These are phyloP conservation scores for Capniomyces stellatus DNA, from an alignment of 371 early-diverging fungal genomes.

Conservation along the genomic window DNA sequence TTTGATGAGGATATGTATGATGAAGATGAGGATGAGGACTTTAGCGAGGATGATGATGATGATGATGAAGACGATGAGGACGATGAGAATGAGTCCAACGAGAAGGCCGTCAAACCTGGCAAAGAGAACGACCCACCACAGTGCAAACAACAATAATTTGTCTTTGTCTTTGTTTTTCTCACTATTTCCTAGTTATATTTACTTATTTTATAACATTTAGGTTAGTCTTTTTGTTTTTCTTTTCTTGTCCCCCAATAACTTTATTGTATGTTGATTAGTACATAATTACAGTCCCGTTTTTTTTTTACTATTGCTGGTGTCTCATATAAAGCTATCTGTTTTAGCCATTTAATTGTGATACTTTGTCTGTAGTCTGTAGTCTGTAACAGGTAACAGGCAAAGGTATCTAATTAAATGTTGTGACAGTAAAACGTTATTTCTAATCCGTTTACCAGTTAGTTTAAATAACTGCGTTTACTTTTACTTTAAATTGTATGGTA, in stretches of 20 bases:
- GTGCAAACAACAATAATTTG: slow-evolving; percentile 28
- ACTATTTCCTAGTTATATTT: no score
- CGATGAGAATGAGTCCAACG: slow-evolving; percentile 29
- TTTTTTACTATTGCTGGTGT: neutral
- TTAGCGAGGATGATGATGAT: slow-evolving; percentile 32
- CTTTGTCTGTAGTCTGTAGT: no score
- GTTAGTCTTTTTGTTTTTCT: neutral
- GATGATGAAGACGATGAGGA: slow-evolving; percentile 31
- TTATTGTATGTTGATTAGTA: slow-evolving; percentile 39
- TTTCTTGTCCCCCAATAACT: slow-evolving; percentile 16
- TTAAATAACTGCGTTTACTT: no score
- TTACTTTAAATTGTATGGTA: no score
- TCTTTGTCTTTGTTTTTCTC: slow-evolving; percentile 3
- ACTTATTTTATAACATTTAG: neutral
- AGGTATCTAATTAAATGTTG: no score
- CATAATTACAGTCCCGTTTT: slow-evolving; percentile 28
- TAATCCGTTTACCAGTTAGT: no score
- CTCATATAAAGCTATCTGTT: no score
- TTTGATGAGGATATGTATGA: slow-evolving; percentile 38
- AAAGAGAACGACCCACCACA: slow-evolving; percentile 25
- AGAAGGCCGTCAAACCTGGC: slow-evolving; percentile 15
- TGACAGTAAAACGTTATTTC: no score
- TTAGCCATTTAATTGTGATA: no score
- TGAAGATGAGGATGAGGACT: slow-evolving; percentile 47
- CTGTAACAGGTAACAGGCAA: no score